Percentiles rank a stretch among this genome's conserved stretches.
These are phyloP conservation scores for Pyrenophora graminea DNA, from an alignment of 2,329 filamentous ascomycete species.

Conservation along the genomic window DNA sequence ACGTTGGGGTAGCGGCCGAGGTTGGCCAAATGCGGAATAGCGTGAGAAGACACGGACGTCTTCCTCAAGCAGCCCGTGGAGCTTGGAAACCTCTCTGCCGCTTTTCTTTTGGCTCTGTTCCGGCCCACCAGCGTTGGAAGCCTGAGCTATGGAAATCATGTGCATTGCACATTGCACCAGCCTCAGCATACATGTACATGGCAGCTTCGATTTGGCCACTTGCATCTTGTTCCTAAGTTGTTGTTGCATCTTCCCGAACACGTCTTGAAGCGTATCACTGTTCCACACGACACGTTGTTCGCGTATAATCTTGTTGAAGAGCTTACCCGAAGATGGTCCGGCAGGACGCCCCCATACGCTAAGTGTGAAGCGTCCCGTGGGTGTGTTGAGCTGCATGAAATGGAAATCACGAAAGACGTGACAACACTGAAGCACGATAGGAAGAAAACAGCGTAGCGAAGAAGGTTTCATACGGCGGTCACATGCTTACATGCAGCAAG, in stretches of 20 bases:
- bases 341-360: constrained; percentile 9
- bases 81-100: too few species aligned
- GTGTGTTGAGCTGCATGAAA: not conserved
- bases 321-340: not conserved
- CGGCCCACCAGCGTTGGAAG: too few species aligned
- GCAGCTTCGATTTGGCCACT: too few species aligned
- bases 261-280: too few species aligned
- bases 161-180: not conserved
- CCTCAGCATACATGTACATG: not conserved
- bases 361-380: constrained; percentile 1
- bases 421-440: not conserved
- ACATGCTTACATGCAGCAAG: constrained; percentile 15
- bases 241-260: too few species aligned
- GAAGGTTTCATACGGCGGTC: not conserved
- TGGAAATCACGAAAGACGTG: not conserved
- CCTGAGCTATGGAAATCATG: too few species aligned
- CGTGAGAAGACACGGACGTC: constrained; percentile 20
- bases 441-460: not conserved
- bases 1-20: constrained; percentile 16
- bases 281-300: too few species aligned
- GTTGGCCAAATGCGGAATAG: constrained; percentile 16
- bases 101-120: too few species aligned
- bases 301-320: not conserved
- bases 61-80: too few species aligned
- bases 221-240: too few species aligned